Evolutionary conservation across 1,284 basidiomycete species (phyloP), one percentile per base, ranked within the genome.

Genomic region (Ceratobasidium theobromae): DNA sequence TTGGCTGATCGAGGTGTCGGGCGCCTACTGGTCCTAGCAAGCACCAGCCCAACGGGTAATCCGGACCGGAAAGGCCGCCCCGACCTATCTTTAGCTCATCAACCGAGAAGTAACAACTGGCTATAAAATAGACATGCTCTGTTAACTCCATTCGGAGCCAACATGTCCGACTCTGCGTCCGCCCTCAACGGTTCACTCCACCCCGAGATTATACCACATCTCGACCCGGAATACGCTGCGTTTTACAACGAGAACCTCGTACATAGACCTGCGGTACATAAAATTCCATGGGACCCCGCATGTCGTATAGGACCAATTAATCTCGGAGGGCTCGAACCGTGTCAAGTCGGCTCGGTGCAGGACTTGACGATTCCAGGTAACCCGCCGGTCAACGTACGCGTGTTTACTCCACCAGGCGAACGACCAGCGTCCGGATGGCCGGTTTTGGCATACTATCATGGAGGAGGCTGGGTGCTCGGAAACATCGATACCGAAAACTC

Each of bases 171-270:
- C 18, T n/a, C 43, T 6, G 30, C 64, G 16, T n/a, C n/a, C n/a
- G 48, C 41, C 23, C 6, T 67, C 65, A 67, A 71, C 70, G 82
- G 85, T 67, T 84, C 85, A 27, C 76, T 89, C 35, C 82, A 88
- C 70, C 83, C 85, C 0, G 81, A 82, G 8, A 76, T 88, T 66
- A 72, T 85, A 25, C 70, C 77, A 11, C 80, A 76, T 43, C 79
- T 89, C 64, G 84, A 87, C 70, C 81, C 85, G 3, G 84, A 88
- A 71, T 89, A 87, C 71, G 74, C 81, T 53, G 78, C 77, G 4
- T 86, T 86, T 72, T 86, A 89, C 74, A 84, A 84, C 69, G 72
- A 76, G 16, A 75, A 81, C 62, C 48, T 54, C 9, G 64, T 52
- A 1, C 14, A 66, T 4, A 40, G 45, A 21, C 53, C 64, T 4